Evolutionary conservation across 352 stramenopile genomes (phyloP).

Genomic region (Pythium dissimile): DNA sequence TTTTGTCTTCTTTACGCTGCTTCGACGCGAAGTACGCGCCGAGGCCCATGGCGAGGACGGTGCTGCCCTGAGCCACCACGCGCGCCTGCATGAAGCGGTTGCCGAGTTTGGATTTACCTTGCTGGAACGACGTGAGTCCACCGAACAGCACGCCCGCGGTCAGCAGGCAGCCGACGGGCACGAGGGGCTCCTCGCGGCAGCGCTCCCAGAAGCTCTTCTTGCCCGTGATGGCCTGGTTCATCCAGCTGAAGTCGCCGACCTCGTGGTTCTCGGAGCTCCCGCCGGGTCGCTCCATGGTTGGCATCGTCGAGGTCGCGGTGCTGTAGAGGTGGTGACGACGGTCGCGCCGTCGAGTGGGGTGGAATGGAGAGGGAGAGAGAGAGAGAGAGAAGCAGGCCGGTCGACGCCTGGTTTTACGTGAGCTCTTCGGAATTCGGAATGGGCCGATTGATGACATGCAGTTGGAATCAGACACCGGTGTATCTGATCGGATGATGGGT

Average conservation of each 20-base stretch:
- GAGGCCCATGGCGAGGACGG: constrained; percentile 56
- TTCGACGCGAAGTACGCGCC: constrained; percentile 42
- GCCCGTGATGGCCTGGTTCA: constrained; percentile 47
- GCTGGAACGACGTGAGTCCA: constrained; percentile 68
- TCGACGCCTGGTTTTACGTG: neutral
- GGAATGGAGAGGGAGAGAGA: too few relatives aligned
- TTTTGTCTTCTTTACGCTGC: constrained; percentile 50
- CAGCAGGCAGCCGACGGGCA: constrained; percentile 64
- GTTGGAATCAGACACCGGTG: neutral
- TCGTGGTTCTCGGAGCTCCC: constrained; percentile 15
- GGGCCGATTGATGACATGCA: constrained; percentile 5
- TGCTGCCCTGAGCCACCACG: constrained; percentile 64
- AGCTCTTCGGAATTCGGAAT: constrained; percentile 24
- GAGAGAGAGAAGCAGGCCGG: neutral
- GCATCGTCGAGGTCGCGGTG: neutral
- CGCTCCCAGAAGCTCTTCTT: constrained; percentile 67
- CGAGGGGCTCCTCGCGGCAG: constrained; percentile 69
- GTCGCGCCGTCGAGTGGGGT: neutral
- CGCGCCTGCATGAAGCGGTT: constrained; percentile 85
- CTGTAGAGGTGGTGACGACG: neutral
- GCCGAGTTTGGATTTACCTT: constrained; percentile 65
- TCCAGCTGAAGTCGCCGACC: constrained; percentile 66
- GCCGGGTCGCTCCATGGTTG: constrained; percentile 20
- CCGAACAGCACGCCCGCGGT: constrained; percentile 64
- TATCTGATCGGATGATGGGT: constrained; percentile 12